Evolutionary conservation across 1,284 basidiomycete genomes (phyloP), one percentile per base, ranked within the genome.

Genomic region (Microbotryum silenes-acaulis): DNA sequence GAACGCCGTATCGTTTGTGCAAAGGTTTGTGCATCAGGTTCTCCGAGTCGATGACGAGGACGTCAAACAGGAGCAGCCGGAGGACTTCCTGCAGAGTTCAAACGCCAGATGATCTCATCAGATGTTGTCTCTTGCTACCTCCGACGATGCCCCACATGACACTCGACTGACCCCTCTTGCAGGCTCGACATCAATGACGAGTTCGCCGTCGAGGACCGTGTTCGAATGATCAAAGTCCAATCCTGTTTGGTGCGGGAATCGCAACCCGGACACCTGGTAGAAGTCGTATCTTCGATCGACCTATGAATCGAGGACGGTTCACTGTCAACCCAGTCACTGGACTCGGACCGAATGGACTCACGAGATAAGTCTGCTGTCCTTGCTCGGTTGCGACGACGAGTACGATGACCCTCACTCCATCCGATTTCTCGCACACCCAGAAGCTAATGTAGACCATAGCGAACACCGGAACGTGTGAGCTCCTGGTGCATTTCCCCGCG

Each of bases 351-450:
- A 42, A 27, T 8, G 29, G 44, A 74, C 87, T 64, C 68, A 94
- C 92, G 31, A 96, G 79, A 76, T 85, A 96, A 4, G 89, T 84
- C 53, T 82, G 81, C 76, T 97, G 93, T 12, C 72, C 72, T 46
- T 80, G 79, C 25, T 71, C 65, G 45, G 71, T 62, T 57, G 79
- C 76, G 48, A 86, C 81, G 55, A 98, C 82, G 63, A 96, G 80
- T 53, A 97, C 82, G 50, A 98, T 80, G 37, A 98, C 90, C 49
- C 96, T 84, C 57, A 97, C 78, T 3, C 96, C 96, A 74, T 99
- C 96, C n/a, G 92, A 96, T 79, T 99, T 99, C 78, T 99, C 96
- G 78, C 92, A 97, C 33, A 99, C 94, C 94, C 94, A 99, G 75
- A 89, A 98, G 75, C 91, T 96, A 71, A 45, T 44, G 45, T 21